phyloP scores from a whole-genome alignment of 2,329 filamentous ascomycete genomes.

The Ophiocordyceps camponoti-saundersi region DNA sequence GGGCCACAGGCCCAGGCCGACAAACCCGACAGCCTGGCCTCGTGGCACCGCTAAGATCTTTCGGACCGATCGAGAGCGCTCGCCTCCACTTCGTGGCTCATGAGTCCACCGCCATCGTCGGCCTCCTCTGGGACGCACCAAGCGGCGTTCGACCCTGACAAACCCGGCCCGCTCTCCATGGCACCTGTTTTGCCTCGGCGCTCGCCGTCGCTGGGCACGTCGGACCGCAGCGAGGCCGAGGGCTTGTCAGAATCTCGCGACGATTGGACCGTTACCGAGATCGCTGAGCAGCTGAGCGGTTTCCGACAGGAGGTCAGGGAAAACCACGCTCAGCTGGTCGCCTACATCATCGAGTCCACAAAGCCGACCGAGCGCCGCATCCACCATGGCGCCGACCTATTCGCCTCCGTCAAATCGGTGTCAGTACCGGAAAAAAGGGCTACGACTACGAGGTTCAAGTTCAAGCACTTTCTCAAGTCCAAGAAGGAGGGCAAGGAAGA shows the following conservation, averaged over 20 bases:
- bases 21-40: background rate
- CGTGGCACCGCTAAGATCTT: background rate
- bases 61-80: background rate
- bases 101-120: constrained; percentile 11
- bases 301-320: constrained; percentile 26
- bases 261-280: constrained; percentile 25
- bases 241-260: constrained; percentile 7
- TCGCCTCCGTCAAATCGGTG: constrained; percentile 23
- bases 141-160: background rate
- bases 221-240: background rate
- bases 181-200: background rate
- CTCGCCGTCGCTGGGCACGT: background rate
- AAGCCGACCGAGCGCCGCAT: constrained; percentile 21
- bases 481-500: constrained; percentile 27
- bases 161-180: background rate
- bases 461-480: constrained; percentile 29
- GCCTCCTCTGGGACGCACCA: background rate
- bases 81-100: constrained; percentile 2
- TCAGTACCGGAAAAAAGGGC: constrained; percentile 17
- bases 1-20: background rate
- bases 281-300: constrained; percentile 21
- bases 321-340: constrained; percentile 26
- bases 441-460: constrained; percentile 29
- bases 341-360: constrained; percentile 27
- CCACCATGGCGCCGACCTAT: constrained; percentile 26